Percentiles rank a stretch among this genome's conserved stretches.
phyloP scores from a whole-genome alignment of 495 filamentous ascomycete genomes.

The Diplogelasinospora grovesii region DNA sequence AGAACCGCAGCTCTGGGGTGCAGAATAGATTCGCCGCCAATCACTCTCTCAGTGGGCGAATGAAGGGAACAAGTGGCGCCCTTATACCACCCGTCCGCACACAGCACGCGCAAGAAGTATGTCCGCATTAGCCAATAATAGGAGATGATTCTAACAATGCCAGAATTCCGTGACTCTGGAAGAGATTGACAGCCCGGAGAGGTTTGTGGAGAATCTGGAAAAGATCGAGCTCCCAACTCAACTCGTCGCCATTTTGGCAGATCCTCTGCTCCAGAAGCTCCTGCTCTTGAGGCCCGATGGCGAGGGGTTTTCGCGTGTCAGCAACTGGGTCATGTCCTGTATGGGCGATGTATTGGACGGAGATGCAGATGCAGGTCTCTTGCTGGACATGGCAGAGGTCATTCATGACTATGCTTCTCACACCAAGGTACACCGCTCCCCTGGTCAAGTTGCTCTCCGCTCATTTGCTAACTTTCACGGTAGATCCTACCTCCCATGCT shows the following conservation, averaged over 20 bases:
- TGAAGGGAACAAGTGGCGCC: conserved; percentile 31
- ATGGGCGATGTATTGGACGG: conserved; percentile 52
- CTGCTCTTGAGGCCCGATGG: conserved; percentile 57
- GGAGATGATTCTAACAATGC: conserved; percentile 1
- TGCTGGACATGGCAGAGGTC: conserved; percentile 50
- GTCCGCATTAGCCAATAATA: conserved; percentile 14
- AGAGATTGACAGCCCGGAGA: conserved; percentile 64
- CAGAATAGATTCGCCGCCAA: conserved; percentile 47
- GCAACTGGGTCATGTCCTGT: conserved; percentile 60
- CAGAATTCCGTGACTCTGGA: conserved; percentile 65
- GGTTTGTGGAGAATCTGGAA: conserved; percentile 71
- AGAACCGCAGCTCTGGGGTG: conserved; percentile 33
- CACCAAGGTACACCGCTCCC: conserved; percentile 66
- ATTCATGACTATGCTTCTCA: conserved; percentile 53
- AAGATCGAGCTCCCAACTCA: conserved; percentile 77
- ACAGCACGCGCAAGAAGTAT: conserved; percentile 59
- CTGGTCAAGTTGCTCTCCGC: neutral
- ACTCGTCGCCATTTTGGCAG: conserved; percentile 66
- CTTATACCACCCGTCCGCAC: conserved; percentile 68
- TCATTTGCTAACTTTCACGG: conserved; percentile 1
- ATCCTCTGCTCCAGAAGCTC: conserved; percentile 73
- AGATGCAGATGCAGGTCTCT: conserved; percentile 40
- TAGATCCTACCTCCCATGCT: conserved; percentile 57
- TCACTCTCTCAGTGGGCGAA: conserved; percentile 40
- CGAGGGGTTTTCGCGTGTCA: conserved; percentile 47